phyloP scores from a whole-genome alignment of 2,329 filamentous ascomycete species.

The Talaromyces piceae region DNA sequence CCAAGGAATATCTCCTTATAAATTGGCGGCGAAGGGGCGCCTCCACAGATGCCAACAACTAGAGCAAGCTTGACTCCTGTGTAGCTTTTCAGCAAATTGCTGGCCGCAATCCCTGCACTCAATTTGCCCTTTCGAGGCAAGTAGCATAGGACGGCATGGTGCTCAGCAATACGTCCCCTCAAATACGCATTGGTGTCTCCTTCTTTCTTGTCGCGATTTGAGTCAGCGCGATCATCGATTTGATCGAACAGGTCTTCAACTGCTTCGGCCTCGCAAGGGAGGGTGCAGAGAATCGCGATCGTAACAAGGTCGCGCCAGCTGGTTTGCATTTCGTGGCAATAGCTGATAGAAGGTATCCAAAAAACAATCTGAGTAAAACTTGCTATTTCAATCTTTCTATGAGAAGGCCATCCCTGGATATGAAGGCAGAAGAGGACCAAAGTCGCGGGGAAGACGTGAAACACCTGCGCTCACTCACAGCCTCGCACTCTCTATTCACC shows the following conservation, averaged over 20 bases:
- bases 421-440: too few species aligned
- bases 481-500: too few species aligned
- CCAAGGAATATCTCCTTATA: neutral
- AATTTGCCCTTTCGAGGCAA: neutral
- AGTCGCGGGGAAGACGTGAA: too few species aligned
- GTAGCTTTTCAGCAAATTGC: neutral
- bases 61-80: neutral
- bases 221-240: neutral
- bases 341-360: too few species aligned
- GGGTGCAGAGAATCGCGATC: neutral
- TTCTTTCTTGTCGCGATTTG: neutral
- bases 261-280: neutral
- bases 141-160: neutral
- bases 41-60: slow-evolving; percentile 3
- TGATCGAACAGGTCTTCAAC: neutral
- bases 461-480: too few species aligned
- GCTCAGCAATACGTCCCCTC: neutral
- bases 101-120: neutral
- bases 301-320: neutral
- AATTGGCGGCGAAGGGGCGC: neutral
- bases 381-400: too few species aligned
- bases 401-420: too few species aligned
- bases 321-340: neutral
- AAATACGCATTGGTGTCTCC: neutral
- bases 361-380: too few species aligned